These are phyloP conservation scores for Penicillium maclennaniae DNA, from an alignment of 495 filamentous ascomycete genomes.

Conservation along the genomic window DNA sequence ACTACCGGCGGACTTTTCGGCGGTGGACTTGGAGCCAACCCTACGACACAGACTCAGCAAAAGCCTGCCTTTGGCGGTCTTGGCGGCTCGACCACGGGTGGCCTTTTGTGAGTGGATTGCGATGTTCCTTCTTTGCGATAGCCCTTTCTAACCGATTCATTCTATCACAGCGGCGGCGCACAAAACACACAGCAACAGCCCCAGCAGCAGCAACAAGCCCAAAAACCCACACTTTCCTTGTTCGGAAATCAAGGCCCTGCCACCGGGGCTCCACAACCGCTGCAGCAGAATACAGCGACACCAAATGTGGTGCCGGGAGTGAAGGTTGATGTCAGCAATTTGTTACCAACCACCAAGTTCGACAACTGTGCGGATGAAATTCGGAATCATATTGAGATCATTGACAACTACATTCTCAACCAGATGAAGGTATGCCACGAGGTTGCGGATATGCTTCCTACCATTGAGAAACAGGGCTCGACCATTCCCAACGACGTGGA, in stretches of 20 bases:
- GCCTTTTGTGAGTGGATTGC: slow-evolving; percentile 48
- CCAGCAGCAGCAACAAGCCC: slow-evolving; percentile 34
- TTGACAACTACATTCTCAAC: slow-evolving; percentile 69
- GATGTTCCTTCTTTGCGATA: neutral
- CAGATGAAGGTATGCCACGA: slow-evolving; percentile 59
- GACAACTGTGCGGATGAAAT: slow-evolving; percentile 80
- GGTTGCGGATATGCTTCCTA: slow-evolving; percentile 45
- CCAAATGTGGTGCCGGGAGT: slow-evolving; percentile 58
- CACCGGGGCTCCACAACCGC: slow-evolving; percentile 39
- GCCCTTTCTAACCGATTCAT: neutral
- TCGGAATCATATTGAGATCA: slow-evolving; percentile 66
- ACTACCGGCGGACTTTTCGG: slow-evolving; percentile 44
- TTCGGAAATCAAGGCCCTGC: slow-evolving; percentile 35
- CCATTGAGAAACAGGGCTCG: slow-evolving; percentile 59
- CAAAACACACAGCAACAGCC: slow-evolving; percentile 17
- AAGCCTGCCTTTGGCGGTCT: slow-evolving; percentile 36
- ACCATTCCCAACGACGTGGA: slow-evolving; percentile 70
- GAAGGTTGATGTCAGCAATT: slow-evolving; percentile 68
- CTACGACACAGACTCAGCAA: slow-evolving; percentile 36
- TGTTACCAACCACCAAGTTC: slow-evolving; percentile 84
- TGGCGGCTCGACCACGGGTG: slow-evolving; percentile 25
- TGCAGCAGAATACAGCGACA: slow-evolving; percentile 42
- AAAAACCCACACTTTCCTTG: slow-evolving; percentile 38
- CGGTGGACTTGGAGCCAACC: slow-evolving; percentile 20
- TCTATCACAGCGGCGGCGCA: neutral